These are phyloP conservation scores for Didymella segeticola DNA, from an alignment of 2,329 filamentous ascomycete species.

Conservation along the genomic window DNA sequence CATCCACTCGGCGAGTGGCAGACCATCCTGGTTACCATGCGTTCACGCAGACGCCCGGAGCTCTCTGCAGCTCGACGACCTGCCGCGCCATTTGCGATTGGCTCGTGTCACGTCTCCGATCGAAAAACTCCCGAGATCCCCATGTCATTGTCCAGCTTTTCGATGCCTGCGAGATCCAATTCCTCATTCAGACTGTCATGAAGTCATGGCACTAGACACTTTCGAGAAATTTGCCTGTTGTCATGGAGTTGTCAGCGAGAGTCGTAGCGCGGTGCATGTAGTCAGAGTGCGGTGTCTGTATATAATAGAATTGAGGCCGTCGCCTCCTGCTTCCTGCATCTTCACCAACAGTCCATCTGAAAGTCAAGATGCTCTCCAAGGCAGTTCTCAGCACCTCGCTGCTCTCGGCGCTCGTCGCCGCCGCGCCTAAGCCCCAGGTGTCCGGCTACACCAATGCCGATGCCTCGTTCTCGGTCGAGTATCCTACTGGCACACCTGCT, in stretches of 20 bases:
- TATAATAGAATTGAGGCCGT: constrained; percentile 11
- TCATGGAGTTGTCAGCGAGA: constrained; percentile 31
- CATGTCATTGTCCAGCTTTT: constrained; percentile 28
- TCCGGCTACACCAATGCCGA: constrained; percentile 55
- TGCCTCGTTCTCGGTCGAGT: constrained; percentile 50
- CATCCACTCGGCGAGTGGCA: constrained; percentile 23
- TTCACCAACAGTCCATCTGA: constrained; percentile 5
- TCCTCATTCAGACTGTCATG: constrained; percentile 43
- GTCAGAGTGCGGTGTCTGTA: constrained; percentile 5
- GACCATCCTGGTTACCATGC: constrained; percentile 23
- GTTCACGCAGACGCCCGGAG: constrained; percentile 21
- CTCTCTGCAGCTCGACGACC: constrained; percentile 5
- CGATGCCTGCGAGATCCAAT: constrained; percentile 27
- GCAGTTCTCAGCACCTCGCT: constrained; percentile 42
- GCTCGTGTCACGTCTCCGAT: constrained; percentile 18
- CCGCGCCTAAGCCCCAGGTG: constrained; percentile 51
- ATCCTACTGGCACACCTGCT: constrained; percentile 45
- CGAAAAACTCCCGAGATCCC: constrained; percentile 17
- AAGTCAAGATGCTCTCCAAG: constrained; percentile 48
- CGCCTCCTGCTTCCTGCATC: not conserved
- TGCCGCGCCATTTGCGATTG: constrained; percentile 19
- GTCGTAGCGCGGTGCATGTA: constrained; percentile 10
- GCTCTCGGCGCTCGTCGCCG: constrained; percentile 45
- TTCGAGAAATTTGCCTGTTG: constrained; percentile 20
- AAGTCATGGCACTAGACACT: constrained; percentile 39